Evolutionary conservation across 306 rosid genomes (phyloP), one percentile per base, ranked within the genome.

Genomic region (Cicer yamashitae): DNA sequence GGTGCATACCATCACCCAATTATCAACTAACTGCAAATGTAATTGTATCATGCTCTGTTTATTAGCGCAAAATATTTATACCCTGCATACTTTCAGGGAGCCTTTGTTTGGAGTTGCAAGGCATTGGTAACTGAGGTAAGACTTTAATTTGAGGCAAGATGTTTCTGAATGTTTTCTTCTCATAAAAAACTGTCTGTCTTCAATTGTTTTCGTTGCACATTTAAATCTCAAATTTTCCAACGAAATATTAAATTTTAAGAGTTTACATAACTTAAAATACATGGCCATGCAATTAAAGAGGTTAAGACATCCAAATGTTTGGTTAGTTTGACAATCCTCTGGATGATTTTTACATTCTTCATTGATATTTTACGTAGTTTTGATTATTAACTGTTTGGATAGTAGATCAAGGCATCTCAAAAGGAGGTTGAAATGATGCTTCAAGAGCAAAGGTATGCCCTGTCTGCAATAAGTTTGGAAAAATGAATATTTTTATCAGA

Each of bases 101-200:
- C 98, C 81, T 88, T 79, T 85, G 84, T 94, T 81, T 94, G 98
- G 98, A 94, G 90, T 82, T 86, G 94, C 85, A 91, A 94, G 77
- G 90, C 98, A 58, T 81, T 94, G 82, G 79, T 94, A 61, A 82
- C 91, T 57, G 97, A 91, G 97, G 98, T 94, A 83, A 88, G 88
- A 60, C 83, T 47, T 74, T 63, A 34, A 77, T 59, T 62, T 73
- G 59, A 50, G 81, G 10, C 60, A 57, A 38, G 4, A 56, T 63
- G 15, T 59, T 78, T 75, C 39, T 70, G 62, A 39, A 10, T 59
- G 44, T 34, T 72, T 60, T 73, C 70, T 50, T 43, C 54, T 45
- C 57, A 51, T 45, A 69, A 39, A 44, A 58, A 30, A 30, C 37
- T 58, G 57, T 8, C 9, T 37, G 12, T 40, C 50, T 54, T 62